Evolutionary conservation across 2,329 filamentous ascomycete species (phyloP).

Genomic region (Penicillium sp.): DNA sequence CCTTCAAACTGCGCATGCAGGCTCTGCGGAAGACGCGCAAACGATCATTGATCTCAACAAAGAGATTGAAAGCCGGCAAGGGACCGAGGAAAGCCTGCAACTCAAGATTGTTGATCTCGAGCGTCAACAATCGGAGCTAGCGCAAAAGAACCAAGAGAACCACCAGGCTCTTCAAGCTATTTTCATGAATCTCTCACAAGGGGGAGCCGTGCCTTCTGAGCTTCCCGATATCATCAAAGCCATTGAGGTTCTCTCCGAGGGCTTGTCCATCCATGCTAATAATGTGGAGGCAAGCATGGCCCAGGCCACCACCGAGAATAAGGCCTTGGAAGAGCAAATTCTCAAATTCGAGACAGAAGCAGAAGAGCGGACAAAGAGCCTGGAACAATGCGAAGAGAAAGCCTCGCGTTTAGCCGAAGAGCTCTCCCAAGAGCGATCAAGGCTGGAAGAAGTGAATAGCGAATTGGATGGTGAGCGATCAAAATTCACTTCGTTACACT

Average conservation of each 20-base stretch:
- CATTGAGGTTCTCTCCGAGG: constrained; percentile 59
- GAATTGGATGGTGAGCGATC: constrained; percentile 67
- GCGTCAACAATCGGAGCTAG: constrained; percentile 53
- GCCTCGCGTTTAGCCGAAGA: constrained; percentile 57
- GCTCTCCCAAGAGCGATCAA: constrained; percentile 50
- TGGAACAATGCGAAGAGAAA: constrained; percentile 56
- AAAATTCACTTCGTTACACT: constrained; percentile 68
- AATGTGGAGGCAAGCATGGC: constrained; percentile 61
- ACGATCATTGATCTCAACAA: constrained; percentile 51
- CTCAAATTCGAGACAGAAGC: constrained; percentile 61
- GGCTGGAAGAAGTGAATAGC: constrained; percentile 47
- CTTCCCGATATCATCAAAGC: constrained; percentile 60
- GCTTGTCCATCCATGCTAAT: constrained; percentile 61
- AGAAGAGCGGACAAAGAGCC: constrained; percentile 53
- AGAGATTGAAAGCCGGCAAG: constrained; percentile 57
- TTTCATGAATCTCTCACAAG: constrained; percentile 59
- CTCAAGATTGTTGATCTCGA: constrained; percentile 50
- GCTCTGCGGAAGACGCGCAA: constrained; percentile 47
- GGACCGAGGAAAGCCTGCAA: constrained; percentile 46
- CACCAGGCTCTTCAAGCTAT: constrained; percentile 59
- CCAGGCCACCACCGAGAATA: constrained; percentile 64
- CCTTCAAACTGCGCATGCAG: constrained; percentile 60
- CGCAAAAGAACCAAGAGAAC: constrained; percentile 56
- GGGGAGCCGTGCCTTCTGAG: constrained; percentile 57
- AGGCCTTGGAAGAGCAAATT: constrained; percentile 57